phyloP scores from a whole-genome alignment of 306 rosid species.

The Quillaja saponaria region DNA sequence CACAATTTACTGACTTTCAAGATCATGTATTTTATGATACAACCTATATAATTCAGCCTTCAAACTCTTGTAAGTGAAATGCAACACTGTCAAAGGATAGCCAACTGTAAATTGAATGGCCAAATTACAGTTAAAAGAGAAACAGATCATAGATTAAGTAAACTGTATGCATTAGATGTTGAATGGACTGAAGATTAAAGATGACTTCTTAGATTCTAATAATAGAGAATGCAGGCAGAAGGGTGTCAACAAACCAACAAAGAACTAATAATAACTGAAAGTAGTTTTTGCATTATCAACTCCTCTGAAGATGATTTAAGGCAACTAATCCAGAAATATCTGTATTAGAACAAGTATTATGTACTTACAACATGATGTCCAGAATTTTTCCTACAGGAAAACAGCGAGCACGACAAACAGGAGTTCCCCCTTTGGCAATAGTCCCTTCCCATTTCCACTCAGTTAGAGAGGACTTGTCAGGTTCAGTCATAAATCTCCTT shows the following conservation, averaged over 20 bases:
- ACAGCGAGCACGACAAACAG: conserved; percentile 95
- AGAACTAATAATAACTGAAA: not conserved
- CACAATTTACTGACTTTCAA: too few relatives aligned
- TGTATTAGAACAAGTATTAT: conserved; percentile 1
- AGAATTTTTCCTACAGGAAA: conserved; percentile 92
- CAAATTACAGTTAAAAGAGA: too few relatives aligned
- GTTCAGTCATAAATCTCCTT: conserved; percentile 70
- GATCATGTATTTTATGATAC: too few relatives aligned
- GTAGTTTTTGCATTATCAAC: not conserved
- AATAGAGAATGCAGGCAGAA: not conserved
- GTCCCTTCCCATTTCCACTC: conserved; percentile 99
- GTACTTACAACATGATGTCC: conserved; percentile 79
- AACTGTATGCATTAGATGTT: too few relatives aligned
- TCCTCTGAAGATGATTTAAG: not conserved
- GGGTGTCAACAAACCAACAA: not conserved
- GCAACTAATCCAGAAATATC: not conserved
- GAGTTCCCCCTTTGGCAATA: conserved; percentile 97
- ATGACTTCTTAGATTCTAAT: not conserved
- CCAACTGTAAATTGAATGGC: too few relatives aligned
- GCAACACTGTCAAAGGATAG: too few relatives aligned
- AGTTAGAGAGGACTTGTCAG: conserved; percentile 52
- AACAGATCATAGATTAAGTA: too few relatives aligned
- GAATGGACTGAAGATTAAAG: too few relatives aligned
- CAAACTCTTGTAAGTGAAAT: too few relatives aligned
- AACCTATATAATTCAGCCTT: too few relatives aligned